Evolutionary conservation across 2,329 filamentous ascomycete genomes (phyloP), one percentile per base, ranked within the genome.

Genomic region (Uncinocarpus reesii): DNA sequence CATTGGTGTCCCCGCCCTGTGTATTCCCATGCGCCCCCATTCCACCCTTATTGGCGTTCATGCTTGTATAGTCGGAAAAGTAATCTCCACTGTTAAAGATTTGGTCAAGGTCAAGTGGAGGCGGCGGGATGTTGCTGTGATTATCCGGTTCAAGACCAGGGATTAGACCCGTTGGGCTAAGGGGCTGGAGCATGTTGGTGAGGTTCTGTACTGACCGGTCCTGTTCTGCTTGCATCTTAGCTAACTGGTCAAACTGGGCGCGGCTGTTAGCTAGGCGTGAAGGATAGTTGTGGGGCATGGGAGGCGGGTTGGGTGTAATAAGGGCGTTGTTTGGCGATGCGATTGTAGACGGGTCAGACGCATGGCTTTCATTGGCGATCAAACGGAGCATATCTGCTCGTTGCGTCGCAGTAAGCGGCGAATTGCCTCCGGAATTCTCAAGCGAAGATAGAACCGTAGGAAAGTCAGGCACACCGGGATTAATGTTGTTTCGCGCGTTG

Each of bases 131-230:
- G 29, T 58, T 64, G 11, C 62, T 62, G 24, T 60, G 62, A 42
- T 68, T 53, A 42, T 60, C 55, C 15, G 40, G 38, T 21, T 53
- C 59, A 4, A 92, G 64, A 3, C 85, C 85, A 1, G 86, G 84
- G 29, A 94, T 85, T 13, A 78, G 76, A 3, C 86, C 87, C 0
- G 79, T 85, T 0, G 88, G 88, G 58, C 83, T 89, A 10, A 94
- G 73, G 0, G 88, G 88, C 5, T 84, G 81, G 6, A 95, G 74
- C 13, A 87, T 70, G 48, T 79, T 80, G 44, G 80, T 80, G 7
- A 95, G 72, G 50, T 85, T 80, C 52, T 85, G 79, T 1, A 95
- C 83, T 42, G 84, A 83, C 41, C 76, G 76, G 52, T 84, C 81
- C 59, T 95, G 88, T 51, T 90, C 81, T 20, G 79, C 78, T 60